Evolutionary conservation across 345 rosid species (phyloP).

Genomic region (Dovyalis caffra): DNA sequence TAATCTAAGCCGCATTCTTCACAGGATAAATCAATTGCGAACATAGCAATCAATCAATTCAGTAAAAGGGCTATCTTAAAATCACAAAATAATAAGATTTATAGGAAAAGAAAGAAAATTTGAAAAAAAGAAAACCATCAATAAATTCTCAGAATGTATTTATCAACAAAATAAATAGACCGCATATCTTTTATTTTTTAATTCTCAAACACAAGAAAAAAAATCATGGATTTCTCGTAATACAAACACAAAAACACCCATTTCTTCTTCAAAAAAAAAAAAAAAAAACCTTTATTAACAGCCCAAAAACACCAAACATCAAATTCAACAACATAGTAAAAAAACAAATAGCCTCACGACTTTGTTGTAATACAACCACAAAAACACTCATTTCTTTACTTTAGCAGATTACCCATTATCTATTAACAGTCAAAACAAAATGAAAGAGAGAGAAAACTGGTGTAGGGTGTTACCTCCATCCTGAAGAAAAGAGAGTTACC

Average conservation of each 20-base stretch:
- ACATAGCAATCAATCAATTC: background rate
- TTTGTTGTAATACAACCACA: background rate
- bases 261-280: background rate
- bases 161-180: background rate
- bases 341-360: background rate
- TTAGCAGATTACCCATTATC: background rate
- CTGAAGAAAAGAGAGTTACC: slow-evolving; percentile 40
- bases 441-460: background rate
- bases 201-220: background rate
- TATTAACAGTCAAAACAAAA: background rate
- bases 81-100: background rate
- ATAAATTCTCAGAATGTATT: background rate
- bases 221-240: background rate
- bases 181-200: background rate
- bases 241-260: background rate
- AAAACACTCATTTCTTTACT: background rate
- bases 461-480: slow-evolving; percentile 63
- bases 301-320: background rate
- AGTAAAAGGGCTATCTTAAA: background rate
- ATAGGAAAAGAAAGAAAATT: background rate
- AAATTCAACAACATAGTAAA: background rate
- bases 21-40: background rate
- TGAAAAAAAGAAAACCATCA: background rate
- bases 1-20: background rate
- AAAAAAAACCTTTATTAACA: background rate